These are phyloP conservation scores for Verticillium alfalfae DNA, from an alignment of 2,329 filamentous ascomycete species.

Conservation along the genomic window DNA sequence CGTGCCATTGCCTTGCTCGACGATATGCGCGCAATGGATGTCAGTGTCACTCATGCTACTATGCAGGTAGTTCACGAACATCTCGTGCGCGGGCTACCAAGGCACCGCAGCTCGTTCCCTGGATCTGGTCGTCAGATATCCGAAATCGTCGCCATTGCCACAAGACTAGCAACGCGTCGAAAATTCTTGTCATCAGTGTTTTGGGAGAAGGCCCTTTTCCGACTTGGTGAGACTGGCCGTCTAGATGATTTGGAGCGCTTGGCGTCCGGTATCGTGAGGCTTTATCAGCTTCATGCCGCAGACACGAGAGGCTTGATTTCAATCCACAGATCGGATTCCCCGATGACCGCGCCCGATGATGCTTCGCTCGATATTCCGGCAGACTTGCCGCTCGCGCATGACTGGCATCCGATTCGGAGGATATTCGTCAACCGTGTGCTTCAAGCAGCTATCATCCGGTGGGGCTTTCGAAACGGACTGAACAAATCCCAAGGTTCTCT, in stretches of 20 bases:
- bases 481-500: neutral
- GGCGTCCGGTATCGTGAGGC: conserved; percentile 33
- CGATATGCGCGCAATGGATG: conserved; percentile 26
- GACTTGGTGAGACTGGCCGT: conserved; percentile 35
- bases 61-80: conserved; percentile 4
- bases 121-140: neutral
- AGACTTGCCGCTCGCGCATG: conserved; percentile 35
- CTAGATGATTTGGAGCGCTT: conserved; percentile 39
- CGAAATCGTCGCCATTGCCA: conserved; percentile 3
- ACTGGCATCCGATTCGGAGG: conserved; percentile 38
- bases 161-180: conserved; percentile 2
- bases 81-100: conserved; percentile 4
- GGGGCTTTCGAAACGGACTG: conserved; percentile 35
- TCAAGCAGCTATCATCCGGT: conserved; percentile 34
- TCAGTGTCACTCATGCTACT: conserved; percentile 17
- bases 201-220: conserved; percentile 38
- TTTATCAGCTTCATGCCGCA: conserved; percentile 23
- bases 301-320: conserved; percentile 28
- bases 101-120: neutral
- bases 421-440: conserved; percentile 34
- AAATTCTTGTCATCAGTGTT: conserved; percentile 24
- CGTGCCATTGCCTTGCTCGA: conserved; percentile 26
- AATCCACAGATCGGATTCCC: conserved; percentile 38
- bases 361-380: conserved; percentile 19
- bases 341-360: conserved; percentile 16